Base-by-base conservation (phyloP, 345 rosid genomes). In the Rhizophora apiculata region DNA sequence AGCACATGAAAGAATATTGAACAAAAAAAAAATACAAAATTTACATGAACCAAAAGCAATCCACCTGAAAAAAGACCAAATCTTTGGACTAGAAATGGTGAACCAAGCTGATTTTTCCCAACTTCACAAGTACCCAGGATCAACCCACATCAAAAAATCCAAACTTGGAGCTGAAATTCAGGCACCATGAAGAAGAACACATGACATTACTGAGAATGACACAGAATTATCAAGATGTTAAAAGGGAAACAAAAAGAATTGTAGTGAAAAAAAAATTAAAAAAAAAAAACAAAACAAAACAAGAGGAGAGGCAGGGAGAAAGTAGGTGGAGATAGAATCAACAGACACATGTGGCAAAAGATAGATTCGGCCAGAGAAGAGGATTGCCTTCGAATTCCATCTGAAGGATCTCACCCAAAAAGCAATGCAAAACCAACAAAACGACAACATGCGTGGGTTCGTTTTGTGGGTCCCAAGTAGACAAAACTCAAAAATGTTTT, bases 381-480 rank as follows among this genome's bases (percentile, higher is more conserved):
- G 60, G 62, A 59, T 68, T 43, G 74, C 81, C 71, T 58, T 55
- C 59, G 69, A 73, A 73, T 68, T 65, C 68, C 77, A 76, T 69
- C 57, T 43, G 26, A 63, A 60, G 57, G 70, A 75, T 69, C 62
- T 69, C 22, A 60, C 26, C 67, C 68, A 62, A 29, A 69, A 32
- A 30, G 48, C 29, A 36, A 58, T 51, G 39, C 53, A 34, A 54
- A 71, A 16, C 71, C 46, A 57, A 37, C 26, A 32, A 34, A 36
- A n/a, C 48, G 16, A 61, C 20, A 64, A 1, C 29, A 34, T 24
- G 29, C 37, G 51, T 13, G 68, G 48, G 62, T 56, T 24, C 24
- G 24, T 24, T 39, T 49, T n/a, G 75, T 78, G 72, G 85, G 85
- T 70, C 80, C 82, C 43, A 69, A 60, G 59, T 56, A 78, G 76